A percentile compares a stretch with the other conserved stretches of the same genome.
These are phyloP conservation scores for Tardiomyces blankii DNA, from an alignment of 1,139 yeast species.

Conservation along the genomic window DNA sequence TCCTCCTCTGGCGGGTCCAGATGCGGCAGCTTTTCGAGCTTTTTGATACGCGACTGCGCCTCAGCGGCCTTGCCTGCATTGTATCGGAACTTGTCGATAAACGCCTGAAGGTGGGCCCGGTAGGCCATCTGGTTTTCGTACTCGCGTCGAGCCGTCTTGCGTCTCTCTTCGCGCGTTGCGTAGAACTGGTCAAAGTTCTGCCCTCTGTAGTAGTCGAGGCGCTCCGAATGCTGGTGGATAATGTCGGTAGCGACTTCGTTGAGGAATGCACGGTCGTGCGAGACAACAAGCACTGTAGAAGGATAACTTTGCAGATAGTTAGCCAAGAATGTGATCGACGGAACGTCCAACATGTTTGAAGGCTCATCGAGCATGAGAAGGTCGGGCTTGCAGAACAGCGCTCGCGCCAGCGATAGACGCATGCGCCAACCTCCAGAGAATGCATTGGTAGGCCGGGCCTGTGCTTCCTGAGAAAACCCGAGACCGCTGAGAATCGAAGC, in stretches of 20 bases:
- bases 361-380: slow-evolving; percentile 91
- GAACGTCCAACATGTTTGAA: slow-evolving; percentile 99
- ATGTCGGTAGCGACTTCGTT: slow-evolving; percentile 98
- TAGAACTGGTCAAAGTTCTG: slow-evolving; percentile 89
- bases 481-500: slow-evolving; percentile 89
- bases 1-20: slow-evolving; percentile 95
- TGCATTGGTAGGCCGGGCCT: slow-evolving; percentile 68
- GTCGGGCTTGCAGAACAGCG: slow-evolving; percentile 94
- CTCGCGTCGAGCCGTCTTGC: slow-evolving; percentile 86
- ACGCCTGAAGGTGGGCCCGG: slow-evolving; percentile 84
- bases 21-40: slow-evolving; percentile 84
- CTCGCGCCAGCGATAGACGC: slow-evolving; percentile 97
- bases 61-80: slow-evolving; percentile 96
- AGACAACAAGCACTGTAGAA: slow-evolving; percentile 86
- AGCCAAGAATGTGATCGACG: slow-evolving; percentile 89
- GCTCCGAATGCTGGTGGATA: slow-evolving; percentile 92
- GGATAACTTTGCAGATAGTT: slow-evolving; percentile 82
- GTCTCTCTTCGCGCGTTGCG: slow-evolving; percentile 88
- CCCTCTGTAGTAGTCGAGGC: slow-evolving; percentile 92
- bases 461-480: slow-evolving; percentile 87
- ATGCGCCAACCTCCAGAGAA: slow-evolving; percentile 99
- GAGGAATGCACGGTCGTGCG: slow-evolving; percentile 94
- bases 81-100: slow-evolving; percentile 92
- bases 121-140: slow-evolving; percentile 96
- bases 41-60: slow-evolving; percentile 96